Conservation (phyloP, 2,329 filamentous ascomycete genomes). For the Ramularia endophylla region DNA sequence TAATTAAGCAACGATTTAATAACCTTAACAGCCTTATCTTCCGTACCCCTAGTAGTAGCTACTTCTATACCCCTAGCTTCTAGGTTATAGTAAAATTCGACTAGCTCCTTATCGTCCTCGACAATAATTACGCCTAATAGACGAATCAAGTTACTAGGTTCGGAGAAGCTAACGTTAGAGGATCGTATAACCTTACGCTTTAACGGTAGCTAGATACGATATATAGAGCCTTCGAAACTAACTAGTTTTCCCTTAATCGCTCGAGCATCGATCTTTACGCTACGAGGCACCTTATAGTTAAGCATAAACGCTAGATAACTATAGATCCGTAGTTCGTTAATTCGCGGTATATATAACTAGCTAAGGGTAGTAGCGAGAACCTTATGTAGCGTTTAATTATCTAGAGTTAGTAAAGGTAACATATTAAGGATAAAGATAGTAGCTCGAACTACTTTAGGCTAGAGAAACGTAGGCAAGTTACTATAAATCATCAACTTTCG, state of each 20-base stretch:
- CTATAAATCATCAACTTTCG: not conserved
- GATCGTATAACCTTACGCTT: not conserved
- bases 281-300: not conserved
- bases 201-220: not conserved
- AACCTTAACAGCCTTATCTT: not conserved
- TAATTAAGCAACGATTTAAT: not conserved
- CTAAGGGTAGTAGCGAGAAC: too few species aligned
- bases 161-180: not conserved
- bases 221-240: not conserved
- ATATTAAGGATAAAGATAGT: not conserved
- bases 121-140: not conserved
- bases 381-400: too few species aligned
- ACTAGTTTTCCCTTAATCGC: not conserved
- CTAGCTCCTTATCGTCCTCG: not conserved
- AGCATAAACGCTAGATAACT: not conserved
- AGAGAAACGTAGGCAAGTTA: not conserved
- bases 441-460: not conserved
- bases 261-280: not conserved
- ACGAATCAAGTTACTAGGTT: not conserved
- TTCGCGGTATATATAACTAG: not conserved
- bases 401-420: not conserved
- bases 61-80: too few species aligned
- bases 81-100: not conserved
- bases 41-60: not conserved
- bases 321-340: not conserved